Percentiles rank a stretch among this genome's conserved stretches.
These are phyloP conservation scores for Blastobotrys serpentis DNA, from an alignment of 1,139 yeast genomes.

Conservation along the genomic window DNA sequence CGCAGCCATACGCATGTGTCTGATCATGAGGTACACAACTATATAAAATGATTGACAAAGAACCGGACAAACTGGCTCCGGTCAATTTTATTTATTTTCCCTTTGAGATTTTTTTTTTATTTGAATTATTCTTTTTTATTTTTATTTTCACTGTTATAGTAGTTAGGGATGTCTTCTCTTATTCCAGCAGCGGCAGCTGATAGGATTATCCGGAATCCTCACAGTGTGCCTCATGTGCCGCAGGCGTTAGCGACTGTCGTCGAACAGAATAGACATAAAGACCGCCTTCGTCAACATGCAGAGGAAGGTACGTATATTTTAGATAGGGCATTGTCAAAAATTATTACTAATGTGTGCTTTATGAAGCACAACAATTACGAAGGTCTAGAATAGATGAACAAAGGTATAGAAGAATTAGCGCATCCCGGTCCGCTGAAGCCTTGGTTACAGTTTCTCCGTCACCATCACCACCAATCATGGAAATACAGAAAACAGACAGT, in stretches of 20 bases:
- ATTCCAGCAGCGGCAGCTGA: slow-evolving; percentile 33
- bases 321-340: neutral
- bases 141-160: neutral
- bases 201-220: slow-evolving; percentile 33
- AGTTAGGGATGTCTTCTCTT: slow-evolving; percentile 18
- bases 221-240: slow-evolving; percentile 31
- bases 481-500: neutral
- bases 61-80: no score
- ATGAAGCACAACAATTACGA: slow-evolving; percentile 13
- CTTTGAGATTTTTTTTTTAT: neutral
- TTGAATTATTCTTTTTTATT: neutral
- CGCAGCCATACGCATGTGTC: no score
- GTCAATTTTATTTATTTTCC: neutral
- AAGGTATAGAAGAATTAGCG: slow-evolving; percentile 21
- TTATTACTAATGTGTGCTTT: neutral
- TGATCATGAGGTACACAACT: no score
- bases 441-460: slow-evolving; percentile 13
- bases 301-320: slow-evolving; percentile 21
- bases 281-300: slow-evolving; percentile 26
- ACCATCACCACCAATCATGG: slow-evolving; percentile 11
- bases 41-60: no score
- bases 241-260: slow-evolving; percentile 25
- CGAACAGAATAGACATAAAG: slow-evolving; percentile 27
- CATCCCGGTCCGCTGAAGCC: slow-evolving; percentile 13
- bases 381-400: slow-evolving; percentile 20